These are phyloP conservation scores for Ramaria rubella DNA, from an alignment of 768 basidiomycete species.

Conservation along the genomic window DNA sequence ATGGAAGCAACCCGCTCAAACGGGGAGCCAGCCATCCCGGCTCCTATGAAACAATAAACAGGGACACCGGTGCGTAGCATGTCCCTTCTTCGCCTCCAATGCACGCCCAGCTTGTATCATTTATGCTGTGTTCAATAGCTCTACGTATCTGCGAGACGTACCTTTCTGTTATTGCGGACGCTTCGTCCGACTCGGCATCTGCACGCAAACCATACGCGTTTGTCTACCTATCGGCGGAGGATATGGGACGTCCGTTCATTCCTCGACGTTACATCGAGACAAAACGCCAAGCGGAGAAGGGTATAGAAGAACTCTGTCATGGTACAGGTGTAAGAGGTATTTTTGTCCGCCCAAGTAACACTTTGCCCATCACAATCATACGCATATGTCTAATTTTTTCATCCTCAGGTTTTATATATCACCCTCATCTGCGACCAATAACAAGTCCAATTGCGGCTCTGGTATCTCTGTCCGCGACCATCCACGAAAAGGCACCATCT, in stretches of 20 bases:
- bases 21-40: constrained; percentile 22
- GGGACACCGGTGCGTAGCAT: constrained; percentile 71
- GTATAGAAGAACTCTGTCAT: constrained; percentile 50
- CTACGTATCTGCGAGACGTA: constrained; percentile 75
- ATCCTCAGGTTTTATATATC: constrained; percentile 85
- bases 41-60: constrained; percentile 78
- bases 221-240: constrained; percentile 93
- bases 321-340: constrained; percentile 52
- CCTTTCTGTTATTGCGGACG: constrained; percentile 31
- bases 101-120: constrained; percentile 9
- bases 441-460: constrained; percentile 79
- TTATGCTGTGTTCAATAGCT: constrained; percentile 42
- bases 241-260: constrained; percentile 83
- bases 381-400: constrained; percentile 1
- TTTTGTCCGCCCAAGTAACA: constrained; percentile 79
- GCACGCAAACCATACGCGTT: constrained; percentile 54
- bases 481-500: constrained; percentile 56
- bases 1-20: constrained; percentile 48
- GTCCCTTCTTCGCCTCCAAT: constrained; percentile 1
- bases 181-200: constrained; percentile 22
- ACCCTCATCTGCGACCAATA: constrained; percentile 87
- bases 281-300: constrained; percentile 85
- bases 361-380: background rate
- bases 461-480: constrained; percentile 69
- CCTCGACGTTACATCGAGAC: constrained; percentile 83